A percentile compares a stretch with the other conserved stretches of the same genome.
These are phyloP conservation scores for Cladophialophora bantiana DNA, from an alignment of 2,329 filamentous ascomycete genomes.

Conservation along the genomic window DNA sequence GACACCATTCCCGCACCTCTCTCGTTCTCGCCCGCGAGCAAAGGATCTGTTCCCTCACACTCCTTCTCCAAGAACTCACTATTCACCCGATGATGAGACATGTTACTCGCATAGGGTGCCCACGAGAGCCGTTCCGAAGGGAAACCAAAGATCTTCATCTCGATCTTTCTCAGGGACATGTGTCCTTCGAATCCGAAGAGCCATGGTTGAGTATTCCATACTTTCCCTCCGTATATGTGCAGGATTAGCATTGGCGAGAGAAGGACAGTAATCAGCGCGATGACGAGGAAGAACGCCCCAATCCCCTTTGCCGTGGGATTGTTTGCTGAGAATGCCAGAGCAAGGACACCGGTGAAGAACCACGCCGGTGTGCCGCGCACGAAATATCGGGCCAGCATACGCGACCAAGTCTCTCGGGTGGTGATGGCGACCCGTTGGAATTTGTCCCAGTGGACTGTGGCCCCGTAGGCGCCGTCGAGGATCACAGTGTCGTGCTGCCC, in stretches of 20 bases:
- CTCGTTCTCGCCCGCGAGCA: slow-evolving; percentile 34
- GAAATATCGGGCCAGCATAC: slow-evolving; percentile 38
- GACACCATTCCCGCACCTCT: background rate
- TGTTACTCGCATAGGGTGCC: slow-evolving; percentile 44
- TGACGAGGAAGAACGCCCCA: slow-evolving; percentile 33
- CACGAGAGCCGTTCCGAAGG: slow-evolving; percentile 48
- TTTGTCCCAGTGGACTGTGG: slow-evolving; percentile 54
- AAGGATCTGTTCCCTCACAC: slow-evolving; percentile 47
- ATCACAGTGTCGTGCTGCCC: slow-evolving; percentile 54
- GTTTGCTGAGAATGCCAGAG: slow-evolving; percentile 2
- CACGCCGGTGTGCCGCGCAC: slow-evolving; percentile 35
- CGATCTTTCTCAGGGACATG: slow-evolving; percentile 49
- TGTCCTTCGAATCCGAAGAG: slow-evolving; percentile 55
- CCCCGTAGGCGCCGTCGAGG: slow-evolving; percentile 51
- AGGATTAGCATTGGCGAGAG: slow-evolving; percentile 47
- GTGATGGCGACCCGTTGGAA: slow-evolving; percentile 47
- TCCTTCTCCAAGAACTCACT: slow-evolving; percentile 35
- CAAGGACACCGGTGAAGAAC: slow-evolving; percentile 29
- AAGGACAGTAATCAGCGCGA: slow-evolving; percentile 39
- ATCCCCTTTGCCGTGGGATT: slow-evolving; percentile 6
- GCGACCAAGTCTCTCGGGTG: slow-evolving; percentile 42
- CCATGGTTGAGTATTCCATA: slow-evolving; percentile 52
- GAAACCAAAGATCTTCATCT: slow-evolving; percentile 50
- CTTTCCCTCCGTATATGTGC: slow-evolving; percentile 50
- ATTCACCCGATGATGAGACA: slow-evolving; percentile 46